Evolutionary conservation across 257 asterid species (phyloP).

Genomic region (Petunia axillaris): DNA sequence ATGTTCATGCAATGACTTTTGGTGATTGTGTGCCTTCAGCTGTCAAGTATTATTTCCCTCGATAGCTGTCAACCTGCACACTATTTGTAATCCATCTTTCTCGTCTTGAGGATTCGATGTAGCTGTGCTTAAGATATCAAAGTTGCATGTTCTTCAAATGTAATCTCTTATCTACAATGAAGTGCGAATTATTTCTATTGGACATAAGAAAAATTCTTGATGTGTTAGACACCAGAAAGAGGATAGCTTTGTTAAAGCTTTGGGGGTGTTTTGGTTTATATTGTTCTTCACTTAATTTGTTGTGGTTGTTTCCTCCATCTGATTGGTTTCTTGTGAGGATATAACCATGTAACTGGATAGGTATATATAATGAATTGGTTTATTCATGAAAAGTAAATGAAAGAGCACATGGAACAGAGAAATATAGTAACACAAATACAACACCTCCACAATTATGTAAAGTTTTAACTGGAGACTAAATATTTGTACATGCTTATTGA

Average conservation of each 20-base stretch:
- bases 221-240: no score
- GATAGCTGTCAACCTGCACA: neutral
- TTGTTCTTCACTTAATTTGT: no score
- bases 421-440: neutral
- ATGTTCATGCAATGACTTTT: conserved; percentile 68
- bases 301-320: no score
- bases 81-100: neutral
- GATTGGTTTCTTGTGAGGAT: neutral
- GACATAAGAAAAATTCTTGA: no score
- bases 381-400: no score
- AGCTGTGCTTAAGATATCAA: no score
- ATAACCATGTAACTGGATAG: neutral
- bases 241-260: neutral
- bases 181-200: no score
- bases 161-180: no score
- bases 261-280: no score
- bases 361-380: neutral
- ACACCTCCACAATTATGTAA: neutral
- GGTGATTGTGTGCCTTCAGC: conserved; percentile 39
- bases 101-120: neutral
- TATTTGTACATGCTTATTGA: neutral
- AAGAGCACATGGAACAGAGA: neutral
- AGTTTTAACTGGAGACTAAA: neutral
- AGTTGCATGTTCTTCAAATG: no score
- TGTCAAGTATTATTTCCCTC: neutral